Evolutionary conservation across 2,329 filamentous ascomycete species (phyloP), one percentile per base, ranked within the genome.

Genomic region (Herpotrichia juniperi): DNA sequence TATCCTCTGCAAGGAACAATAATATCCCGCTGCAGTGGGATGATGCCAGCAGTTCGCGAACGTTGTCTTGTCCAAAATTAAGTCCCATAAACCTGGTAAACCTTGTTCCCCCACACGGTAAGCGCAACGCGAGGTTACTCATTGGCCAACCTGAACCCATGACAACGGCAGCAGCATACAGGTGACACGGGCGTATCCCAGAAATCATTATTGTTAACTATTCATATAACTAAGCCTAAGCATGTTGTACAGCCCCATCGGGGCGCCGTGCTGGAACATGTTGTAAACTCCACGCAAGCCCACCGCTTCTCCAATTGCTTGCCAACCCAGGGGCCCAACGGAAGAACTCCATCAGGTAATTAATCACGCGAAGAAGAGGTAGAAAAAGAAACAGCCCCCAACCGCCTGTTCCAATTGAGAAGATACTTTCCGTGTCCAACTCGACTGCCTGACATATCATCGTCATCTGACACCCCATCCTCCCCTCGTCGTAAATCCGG

Each of bases 381-480:
- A n/a, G 25, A 22, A 61, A 63, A 56, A 48, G 44, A 61, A 61
- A 54, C 58, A 56, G 17, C 45, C 30, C 42, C 47, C 48, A 44
- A 37, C 51, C 35, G 35, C 32, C 21, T 35, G 30, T 37, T 46
- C 44, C 35, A 26, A 42, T 46, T 47, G n/a, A 50, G 50, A 24
- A 32, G 22, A 46, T 42, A n/a, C 34, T 55, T 51, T 53, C 49
- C 45, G 16, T 43, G 12, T 22, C 34, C 37, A 44, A 26, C 25
- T 35, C 37, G 46, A 26, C 25, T 24, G 28, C 54, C 57, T 53
- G 46, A 54, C 42, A 46, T 24, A 31, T 48, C 55, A 51, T 55
- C 55, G 50, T 55, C 57, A 58, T 58, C 53, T 52, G 51, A 48
- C 53, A 55, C 54, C 55, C 58, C 62, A 57, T 60, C 51, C 46